A percentile compares a stretch with the other conserved stretches of the same genome.
phyloP scores from a whole-genome alignment of 305 asterid genomes.

The Solanum chacoense region DNA sequence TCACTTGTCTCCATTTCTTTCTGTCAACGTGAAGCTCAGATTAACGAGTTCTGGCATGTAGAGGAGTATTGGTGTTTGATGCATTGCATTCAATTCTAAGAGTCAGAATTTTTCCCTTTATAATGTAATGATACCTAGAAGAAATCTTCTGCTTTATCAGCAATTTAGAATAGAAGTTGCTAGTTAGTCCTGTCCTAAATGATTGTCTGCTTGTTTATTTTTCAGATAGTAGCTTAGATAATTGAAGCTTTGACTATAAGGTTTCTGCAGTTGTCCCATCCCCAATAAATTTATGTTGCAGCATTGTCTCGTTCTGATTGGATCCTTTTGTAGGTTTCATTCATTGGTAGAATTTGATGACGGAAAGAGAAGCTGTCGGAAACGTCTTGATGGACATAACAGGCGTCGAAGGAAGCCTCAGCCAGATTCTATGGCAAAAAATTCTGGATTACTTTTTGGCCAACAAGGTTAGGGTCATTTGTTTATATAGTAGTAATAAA shows the following conservation, averaged over 20 bases:
- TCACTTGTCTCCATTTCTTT: not conserved
- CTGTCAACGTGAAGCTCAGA: not conserved
- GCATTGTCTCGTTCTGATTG: not conserved
- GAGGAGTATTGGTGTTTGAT: not conserved
- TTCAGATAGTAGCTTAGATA: not conserved
- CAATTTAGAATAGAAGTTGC: not conserved
- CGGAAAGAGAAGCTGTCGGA: constrained; percentile 84
- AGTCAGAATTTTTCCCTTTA: not conserved
- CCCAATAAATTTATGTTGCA: not conserved
- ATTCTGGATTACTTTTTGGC: constrained; percentile 24
- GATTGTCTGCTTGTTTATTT: not conserved
- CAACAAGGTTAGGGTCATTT: constrained; percentile 18
- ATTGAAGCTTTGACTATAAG: not conserved
- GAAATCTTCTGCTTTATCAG: not conserved
- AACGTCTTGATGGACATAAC: constrained; percentile 86
- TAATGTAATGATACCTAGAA: not conserved
- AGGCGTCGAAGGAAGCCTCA: constrained; percentile 84
- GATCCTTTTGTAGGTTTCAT: constrained; percentile 53
- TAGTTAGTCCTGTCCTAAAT: not conserved
- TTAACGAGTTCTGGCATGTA: not conserved
- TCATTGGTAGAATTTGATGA: constrained; percentile 75
- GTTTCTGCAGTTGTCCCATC: not conserved
- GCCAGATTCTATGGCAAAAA: constrained; percentile 34
- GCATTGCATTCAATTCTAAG: not conserved
- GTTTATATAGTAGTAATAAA: not conserved